Percentiles rank a stretch among this genome's conserved stretches.
phyloP scores from a whole-genome alignment of 1,284 basidiomycete genomes.

The Trametes pubescens region DNA sequence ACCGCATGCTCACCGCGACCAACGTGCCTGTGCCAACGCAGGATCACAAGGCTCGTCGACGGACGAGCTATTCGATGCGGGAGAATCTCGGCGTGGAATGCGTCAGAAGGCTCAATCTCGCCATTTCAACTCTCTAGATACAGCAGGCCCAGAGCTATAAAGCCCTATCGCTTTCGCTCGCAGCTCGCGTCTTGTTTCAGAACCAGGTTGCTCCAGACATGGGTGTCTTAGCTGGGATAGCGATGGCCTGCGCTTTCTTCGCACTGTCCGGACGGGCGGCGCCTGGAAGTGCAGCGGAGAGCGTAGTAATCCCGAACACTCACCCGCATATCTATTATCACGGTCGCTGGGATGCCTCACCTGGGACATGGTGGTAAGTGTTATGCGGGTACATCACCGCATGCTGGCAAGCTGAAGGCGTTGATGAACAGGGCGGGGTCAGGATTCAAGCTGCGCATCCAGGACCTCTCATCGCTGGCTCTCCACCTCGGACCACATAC shows the following conservation, averaged over 20 bases:
- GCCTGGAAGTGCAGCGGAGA: background rate
- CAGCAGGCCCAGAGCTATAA: slow-evolving; percentile 5
- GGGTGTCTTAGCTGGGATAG: background rate
- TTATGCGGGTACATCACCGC: slow-evolving; percentile 1
- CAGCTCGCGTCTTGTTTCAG: background rate
- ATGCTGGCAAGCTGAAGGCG: background rate
- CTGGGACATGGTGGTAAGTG: slow-evolving; percentile 50
- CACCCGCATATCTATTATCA: slow-evolving; percentile 47
- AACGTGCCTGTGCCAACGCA: background rate
- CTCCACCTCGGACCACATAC: slow-evolving; percentile 60
- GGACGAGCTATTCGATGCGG: background rate
- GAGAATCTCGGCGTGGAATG: slow-evolving; percentile 3
- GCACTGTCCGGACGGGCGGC: background rate
- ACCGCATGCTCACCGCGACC: background rate
- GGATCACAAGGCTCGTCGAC: slow-evolving; percentile 4
- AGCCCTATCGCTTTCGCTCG: background rate
- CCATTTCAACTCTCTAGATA: background rate
- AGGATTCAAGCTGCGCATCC: slow-evolving; percentile 60
- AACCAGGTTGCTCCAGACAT: background rate
- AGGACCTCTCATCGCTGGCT: slow-evolving; percentile 52
- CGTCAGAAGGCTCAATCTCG: slow-evolving; percentile 11
- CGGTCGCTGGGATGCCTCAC: slow-evolving; percentile 49
- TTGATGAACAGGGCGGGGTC: slow-evolving; percentile 55
- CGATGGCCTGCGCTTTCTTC: background rate
- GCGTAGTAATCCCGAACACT: slow-evolving; percentile 36